Conservation (phyloP, 345 rosid genomes). For the Citrus inodora region DNA sequence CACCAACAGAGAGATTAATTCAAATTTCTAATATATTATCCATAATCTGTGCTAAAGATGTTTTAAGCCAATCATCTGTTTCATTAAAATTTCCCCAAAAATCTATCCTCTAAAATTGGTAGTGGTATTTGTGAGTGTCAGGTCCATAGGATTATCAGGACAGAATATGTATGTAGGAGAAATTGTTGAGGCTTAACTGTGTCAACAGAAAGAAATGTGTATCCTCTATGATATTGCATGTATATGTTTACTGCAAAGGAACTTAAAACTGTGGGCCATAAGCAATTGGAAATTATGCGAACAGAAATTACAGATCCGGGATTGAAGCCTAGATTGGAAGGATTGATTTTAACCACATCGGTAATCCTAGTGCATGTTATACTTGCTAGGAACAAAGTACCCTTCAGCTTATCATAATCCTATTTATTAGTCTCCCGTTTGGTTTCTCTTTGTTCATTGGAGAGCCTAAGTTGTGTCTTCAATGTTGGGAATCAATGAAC, state of each 20-base stretch:
- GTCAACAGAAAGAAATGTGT: not conserved
- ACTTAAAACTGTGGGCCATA: not conserved
- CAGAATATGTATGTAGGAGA: not conserved
- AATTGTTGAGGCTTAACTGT: not conserved
- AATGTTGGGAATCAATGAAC: not conserved
- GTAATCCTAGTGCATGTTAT: not conserved
- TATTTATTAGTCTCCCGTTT: not conserved
- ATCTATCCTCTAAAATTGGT: not conserved
- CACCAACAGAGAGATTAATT: not conserved
- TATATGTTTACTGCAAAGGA: not conserved
- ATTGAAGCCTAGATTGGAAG: not conserved
- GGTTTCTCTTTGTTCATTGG: not conserved
- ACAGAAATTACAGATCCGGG: not conserved
- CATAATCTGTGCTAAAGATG: not conserved
- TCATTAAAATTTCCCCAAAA: not conserved
- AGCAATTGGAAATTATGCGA: not conserved
- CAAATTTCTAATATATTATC: not conserved
- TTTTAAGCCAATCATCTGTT: not conserved
- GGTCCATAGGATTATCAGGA: not conserved
- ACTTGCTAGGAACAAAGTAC: not conserved
- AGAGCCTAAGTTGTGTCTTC: not conserved
- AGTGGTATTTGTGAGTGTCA: not conserved
- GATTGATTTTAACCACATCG: not conserved
- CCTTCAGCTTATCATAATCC: not conserved
- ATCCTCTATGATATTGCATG: not conserved